Evolutionary conservation across 2,329 filamentous ascomycete genomes (phyloP), one percentile per base, ranked within the genome.

Genomic region (Penicillium sp.): DNA sequence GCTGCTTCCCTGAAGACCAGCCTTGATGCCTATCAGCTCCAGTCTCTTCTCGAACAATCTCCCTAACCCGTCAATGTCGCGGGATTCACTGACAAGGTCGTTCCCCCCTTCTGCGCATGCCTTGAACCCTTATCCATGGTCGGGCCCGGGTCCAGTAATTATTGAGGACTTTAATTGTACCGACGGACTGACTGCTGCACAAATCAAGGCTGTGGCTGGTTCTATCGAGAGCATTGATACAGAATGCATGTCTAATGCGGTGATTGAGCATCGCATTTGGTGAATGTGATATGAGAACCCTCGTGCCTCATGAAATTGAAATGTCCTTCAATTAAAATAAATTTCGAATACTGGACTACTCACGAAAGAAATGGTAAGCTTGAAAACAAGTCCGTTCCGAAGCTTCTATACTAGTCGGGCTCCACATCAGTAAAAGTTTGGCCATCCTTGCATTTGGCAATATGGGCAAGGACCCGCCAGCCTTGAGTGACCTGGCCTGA

Each of bases 201-300:
- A 79, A 46, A 77, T 80, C 36, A 70, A 79, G 55, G 76, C 76
- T 3, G 71, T 79, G 53, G 76, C 77, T 0, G 75, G 79, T 42
- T 77, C 76, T 12, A 79, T 80, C 50, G 77, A 76, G 57, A 67
- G 58, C 21, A 62, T 65, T 45, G 73, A 77, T 29, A 74, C 74
- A 2, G 76, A 79, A 36, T 79, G 76, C 74, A 66, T 79, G 33
- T 76, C 74, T 0, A 75, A 78, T 47, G 73, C 73, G 0, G 74
- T 79, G 50, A 68, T 75, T 31, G 74, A 78, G 42, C 74, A 77
- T 56, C 65, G 71, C 42, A 76, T 76, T 8, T 76, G 71, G 73
- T 75, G 18, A 58, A 18, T 29, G 59, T 36, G 31, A 34, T 36
- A 36, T 6, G 4, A 18, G 16, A 16, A 16, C 6, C 33, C 6